Percentiles rank a stretch among this genome's conserved stretches.
phyloP scores from a whole-genome alignment of 2,329 filamentous ascomycete genomes.

The Colletotrichum sp. region DNA sequence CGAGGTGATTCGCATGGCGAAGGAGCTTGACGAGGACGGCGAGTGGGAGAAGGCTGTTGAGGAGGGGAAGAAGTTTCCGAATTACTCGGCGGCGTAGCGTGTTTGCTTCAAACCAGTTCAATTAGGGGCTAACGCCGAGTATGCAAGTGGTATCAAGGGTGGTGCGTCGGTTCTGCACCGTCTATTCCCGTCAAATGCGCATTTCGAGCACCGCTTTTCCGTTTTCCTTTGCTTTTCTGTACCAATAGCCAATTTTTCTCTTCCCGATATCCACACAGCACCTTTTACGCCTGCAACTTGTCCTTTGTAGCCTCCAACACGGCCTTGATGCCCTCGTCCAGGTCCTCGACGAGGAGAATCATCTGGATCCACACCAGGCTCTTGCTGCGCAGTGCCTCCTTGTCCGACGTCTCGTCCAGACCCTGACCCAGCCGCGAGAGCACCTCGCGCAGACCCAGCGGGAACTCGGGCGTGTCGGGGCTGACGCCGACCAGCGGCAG shows the following conservation, averaged over 20 bases:
- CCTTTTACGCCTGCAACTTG: conserved; percentile 29
- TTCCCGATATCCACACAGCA: neutral
- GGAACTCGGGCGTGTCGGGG: conserved; percentile 71
- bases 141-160: conserved; percentile 19
- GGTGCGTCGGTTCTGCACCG: conserved; percentile 1
- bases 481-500: conserved; percentile 72
- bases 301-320: conserved; percentile 60
- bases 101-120: neutral
- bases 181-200: conserved; percentile 10
- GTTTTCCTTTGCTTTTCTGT: neutral
- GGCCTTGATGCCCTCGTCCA: conserved; percentile 61
- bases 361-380: conserved; percentile 59
- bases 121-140: conserved; percentile 3
- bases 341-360: conserved; percentile 50
- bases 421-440: conserved; percentile 65
- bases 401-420: conserved; percentile 50
- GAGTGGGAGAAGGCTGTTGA: conserved; percentile 17
- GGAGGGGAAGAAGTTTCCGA: conserved; percentile 14
- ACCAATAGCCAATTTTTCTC: neutral
- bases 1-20: conserved; percentile 17
- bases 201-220: neutral
- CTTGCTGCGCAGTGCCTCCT: conserved; percentile 50
- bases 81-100: neutral
- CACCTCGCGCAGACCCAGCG: conserved; percentile 69
- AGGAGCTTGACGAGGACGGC: conserved; percentile 4